Evolutionary conservation across 768 basidiomycete species (phyloP).

Genomic region (Auricularia cornea): DNA sequence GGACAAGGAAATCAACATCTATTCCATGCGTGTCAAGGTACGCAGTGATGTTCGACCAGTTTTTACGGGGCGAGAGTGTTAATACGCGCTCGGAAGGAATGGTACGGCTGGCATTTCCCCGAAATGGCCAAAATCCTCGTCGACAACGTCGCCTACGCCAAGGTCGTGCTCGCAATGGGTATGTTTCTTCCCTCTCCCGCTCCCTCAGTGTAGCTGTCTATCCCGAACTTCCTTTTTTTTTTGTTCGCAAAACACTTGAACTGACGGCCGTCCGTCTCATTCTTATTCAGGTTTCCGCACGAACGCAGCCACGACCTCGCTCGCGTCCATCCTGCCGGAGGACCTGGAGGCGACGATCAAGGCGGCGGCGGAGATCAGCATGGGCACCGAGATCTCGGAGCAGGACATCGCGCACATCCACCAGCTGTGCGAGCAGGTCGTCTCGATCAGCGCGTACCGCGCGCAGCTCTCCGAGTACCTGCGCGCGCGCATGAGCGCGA

Average conservation of each 20-base stretch:
- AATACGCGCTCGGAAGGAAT: conserved; percentile 62
- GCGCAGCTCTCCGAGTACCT: conserved; percentile 94
- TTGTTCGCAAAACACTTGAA: too few species aligned
- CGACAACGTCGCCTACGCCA: conserved; percentile 96
- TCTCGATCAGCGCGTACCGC: conserved; percentile 91
- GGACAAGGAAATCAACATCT: conserved; percentile 99
- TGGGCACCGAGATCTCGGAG: conserved; percentile 99
- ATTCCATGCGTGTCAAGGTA: conserved; percentile 98
- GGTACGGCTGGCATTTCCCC: conserved; percentile 99
- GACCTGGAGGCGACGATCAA: conserved; percentile 93
- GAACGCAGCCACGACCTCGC: conserved; percentile 78
- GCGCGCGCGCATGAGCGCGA: conserved; percentile 94
- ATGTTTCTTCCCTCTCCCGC: conserved; percentile 14
- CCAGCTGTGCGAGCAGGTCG: conserved; percentile 95
- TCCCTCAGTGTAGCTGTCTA: not conserved
- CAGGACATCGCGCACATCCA: conserved; percentile 95
- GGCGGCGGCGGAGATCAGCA: conserved; percentile 93
- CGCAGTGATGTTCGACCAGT: conserved; percentile 1
- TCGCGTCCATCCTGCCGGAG: conserved; percentile 88
- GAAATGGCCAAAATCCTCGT: conserved; percentile 98
- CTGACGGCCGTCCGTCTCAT: too few species aligned
- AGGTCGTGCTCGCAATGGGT: conserved; percentile 89
- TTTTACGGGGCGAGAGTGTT: not conserved
- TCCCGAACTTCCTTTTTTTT: too few species aligned
- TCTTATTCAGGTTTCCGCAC: conserved; percentile 96